Evolutionary conservation across 805 yeast genomes (phyloP), one percentile per base, ranked within the genome.

Genomic region (Crinitomyces ghanaensis): DNA sequence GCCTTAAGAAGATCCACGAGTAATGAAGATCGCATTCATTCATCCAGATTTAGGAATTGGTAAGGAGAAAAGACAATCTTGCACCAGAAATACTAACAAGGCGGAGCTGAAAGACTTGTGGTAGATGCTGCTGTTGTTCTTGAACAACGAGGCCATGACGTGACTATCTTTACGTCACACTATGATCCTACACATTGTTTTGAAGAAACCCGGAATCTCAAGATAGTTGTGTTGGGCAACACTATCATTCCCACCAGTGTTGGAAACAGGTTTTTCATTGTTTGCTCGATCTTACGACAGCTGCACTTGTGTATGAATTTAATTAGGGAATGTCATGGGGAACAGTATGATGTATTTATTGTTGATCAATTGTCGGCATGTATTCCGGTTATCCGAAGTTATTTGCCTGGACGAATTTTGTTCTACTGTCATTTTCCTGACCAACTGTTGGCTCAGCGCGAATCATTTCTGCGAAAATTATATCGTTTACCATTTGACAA

Each of bases 381-480:
- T 43, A 62, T 84, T 4, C 97, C 97, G 4, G 42, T 86, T 11
- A 46, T 91, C 14, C 74, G 60, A 7, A 30, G 31, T 18, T 37
- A 46, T 28, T 47, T 49, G 22, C 30, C 40, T 7, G 53, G 78
- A 2, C 70, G 71, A 32, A 66, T 81, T 3, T 57, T 91, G 33
- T 91, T 88, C 51, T 91, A 91, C 56, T 86, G 98, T 49, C 99
- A 91, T 60, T 88, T 88, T 55, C 98, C 99, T 0, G 99, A 91
- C 55, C 78, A 79, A 50, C 62, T 78, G 31, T 60, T 88, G 27
- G 77, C 95, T 0, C 60, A 62, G 13, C 76, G 77, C 34, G 60
- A 66, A 2, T 60, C 76, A 2, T 18, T 65, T 1, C 18, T 78
- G 6, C 77, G 84, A 46, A 60, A 57, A 39, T 31, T 80, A 0